A percentile compares a stretch with the other conserved stretches of the same genome.
phyloP scores from a whole-genome alignment of 768 basidiomycete species.

The Goffeauzyma gilvescens region DNA sequence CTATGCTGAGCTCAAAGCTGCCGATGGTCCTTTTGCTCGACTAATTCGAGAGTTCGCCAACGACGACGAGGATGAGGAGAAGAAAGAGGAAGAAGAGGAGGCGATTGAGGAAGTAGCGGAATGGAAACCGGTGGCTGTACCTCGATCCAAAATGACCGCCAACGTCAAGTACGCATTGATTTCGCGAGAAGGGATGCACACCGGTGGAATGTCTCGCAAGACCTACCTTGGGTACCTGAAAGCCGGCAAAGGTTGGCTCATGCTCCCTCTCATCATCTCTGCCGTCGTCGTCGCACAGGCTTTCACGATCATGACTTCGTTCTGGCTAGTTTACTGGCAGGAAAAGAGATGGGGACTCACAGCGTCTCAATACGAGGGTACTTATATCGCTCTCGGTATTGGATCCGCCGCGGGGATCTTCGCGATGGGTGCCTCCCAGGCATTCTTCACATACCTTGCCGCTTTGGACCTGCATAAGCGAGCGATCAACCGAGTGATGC shows the following conservation, averaged over 20 bases:
- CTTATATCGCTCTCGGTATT: conserved; percentile 57
- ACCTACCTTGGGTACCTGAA: conserved; percentile 41
- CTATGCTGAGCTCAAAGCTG: conserved; percentile 49
- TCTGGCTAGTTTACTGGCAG: conserved; percentile 72
- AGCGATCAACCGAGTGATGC: conserved; percentile 36
- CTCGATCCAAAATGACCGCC: conserved; percentile 32
- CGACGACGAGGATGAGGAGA: conserved; percentile 40
- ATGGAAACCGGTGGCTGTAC: conserved; percentile 24
- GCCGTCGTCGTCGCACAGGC: conserved; percentile 51
- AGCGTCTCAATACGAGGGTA: conserved; percentile 73
- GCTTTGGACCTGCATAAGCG: conserved; percentile 45
- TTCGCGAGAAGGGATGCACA: conserved; percentile 67
- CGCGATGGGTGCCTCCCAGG: conserved; percentile 43
- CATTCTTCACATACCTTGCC: conserved; percentile 55
- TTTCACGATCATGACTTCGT: conserved; percentile 42
- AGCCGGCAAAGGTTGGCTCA: conserved; percentile 48
- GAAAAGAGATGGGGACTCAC: conserved; percentile 38
- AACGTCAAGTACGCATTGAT: conserved; percentile 42
- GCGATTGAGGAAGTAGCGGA: conserved; percentile 24
- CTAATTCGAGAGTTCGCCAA: conserved; percentile 62
- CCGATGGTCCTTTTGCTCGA: conserved; percentile 48
- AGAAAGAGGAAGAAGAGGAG: conserved; percentile 35
- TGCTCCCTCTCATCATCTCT: conserved; percentile 48
- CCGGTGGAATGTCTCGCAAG: conserved; percentile 45
- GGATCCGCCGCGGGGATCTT: conserved; percentile 51